Evolutionary conservation across 139 green algal genomes (phyloP).

Genomic region (Chlamydomonas sp.): DNA sequence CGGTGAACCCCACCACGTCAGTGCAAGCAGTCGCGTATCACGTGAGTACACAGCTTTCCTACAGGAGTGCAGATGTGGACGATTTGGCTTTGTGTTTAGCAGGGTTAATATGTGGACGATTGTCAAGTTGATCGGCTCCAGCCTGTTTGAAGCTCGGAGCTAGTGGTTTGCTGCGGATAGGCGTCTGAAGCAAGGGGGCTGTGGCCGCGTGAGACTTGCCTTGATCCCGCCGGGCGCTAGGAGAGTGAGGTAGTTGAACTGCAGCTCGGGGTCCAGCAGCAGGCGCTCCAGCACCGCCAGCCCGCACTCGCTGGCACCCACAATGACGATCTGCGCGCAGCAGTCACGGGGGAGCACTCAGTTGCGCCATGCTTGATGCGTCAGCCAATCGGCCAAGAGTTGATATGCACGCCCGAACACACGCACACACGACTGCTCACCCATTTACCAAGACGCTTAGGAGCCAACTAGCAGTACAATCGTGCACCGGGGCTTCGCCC

Average conservation of each 20-base stretch:
- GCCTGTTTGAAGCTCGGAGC: too few relatives aligned
- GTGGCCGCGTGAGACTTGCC: neutral
- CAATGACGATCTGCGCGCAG: slow-evolving; percentile 64
- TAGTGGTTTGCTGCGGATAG: too few relatives aligned
- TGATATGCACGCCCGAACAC: too few relatives aligned
- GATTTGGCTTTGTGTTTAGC: neutral
- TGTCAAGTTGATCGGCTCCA: too few relatives aligned
- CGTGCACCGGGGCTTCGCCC: too few relatives aligned
- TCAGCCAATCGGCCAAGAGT: neutral
- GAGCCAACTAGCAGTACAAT: too few relatives aligned
- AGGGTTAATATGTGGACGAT: too few relatives aligned
- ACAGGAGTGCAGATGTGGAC: neutral
- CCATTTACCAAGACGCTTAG: too few relatives aligned
- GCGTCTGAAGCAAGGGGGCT: neutral
- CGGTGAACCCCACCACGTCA: neutral
- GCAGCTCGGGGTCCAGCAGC: slow-evolving; percentile 54
- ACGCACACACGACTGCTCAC: too few relatives aligned
- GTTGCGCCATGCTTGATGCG: neutral
- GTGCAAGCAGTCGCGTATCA: too few relatives aligned
- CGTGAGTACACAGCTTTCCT: too few relatives aligned
- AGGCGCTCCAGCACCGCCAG: slow-evolving; percentile 73
- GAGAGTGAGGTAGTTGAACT: slow-evolving; percentile 74
- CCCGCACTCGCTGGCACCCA: slow-evolving; percentile 68
- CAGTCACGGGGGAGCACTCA: neutral
- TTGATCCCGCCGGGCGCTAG: slow-evolving; percentile 61